Base-by-base conservation (phyloP, 805 yeast genomes). In the Citeromyces matritensis region DNA sequence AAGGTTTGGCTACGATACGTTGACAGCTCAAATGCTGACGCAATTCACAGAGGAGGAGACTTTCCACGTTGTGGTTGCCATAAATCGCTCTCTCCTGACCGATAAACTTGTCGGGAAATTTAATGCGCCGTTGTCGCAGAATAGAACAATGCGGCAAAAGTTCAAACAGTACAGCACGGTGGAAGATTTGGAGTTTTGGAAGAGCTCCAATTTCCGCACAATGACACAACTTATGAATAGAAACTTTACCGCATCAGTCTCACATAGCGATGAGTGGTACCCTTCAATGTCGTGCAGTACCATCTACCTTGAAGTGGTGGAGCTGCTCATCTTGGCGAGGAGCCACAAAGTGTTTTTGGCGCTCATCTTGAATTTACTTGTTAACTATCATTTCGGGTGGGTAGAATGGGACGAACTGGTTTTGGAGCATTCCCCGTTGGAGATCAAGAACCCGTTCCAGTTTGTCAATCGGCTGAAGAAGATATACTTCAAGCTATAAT, bases 361-460 rank as follows among this genome's bases (percentile, higher is more conserved):
- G 0, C 43, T 64, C 12, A 39, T 58, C 4, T 33, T 63, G 24
- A 58, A 60, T 15, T 48, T 68, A 4, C 40, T 67, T 19, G 47
- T 61, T 27, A 63, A 68, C 37, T 60, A 65, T 42, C 74, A 69
- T 45, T 66, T 60, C 45, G 75, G 75, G 2, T 69, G n/a, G n/a
- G n/a, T n/a, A n/a, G n/a, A n/a, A n/a, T n/a, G n/a, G n/a, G n/a
- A n/a, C n/a, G n/a, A n/a, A n/a, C n/a, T n/a, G n/a, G n/a, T n/a
- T n/a, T n/a, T n/a, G n/a, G n/a, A n/a, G n/a, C n/a, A n/a, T n/a
- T n/a, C n/a, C n/a, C n/a, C n/a, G n/a, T n/a, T n/a, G n/a, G n/a
- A n/a, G n/a, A n/a, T n/a, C n/a, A n/a, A n/a, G n/a, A n/a, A n/a
- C n/a, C n/a, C n/a, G n/a, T n/a, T n/a, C n/a, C n/a, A n/a, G n/a